These are phyloP conservation scores for Phytophthora agathidicida DNA, from an alignment of 352 stramenopile species.

Conservation along the genomic window DNA sequence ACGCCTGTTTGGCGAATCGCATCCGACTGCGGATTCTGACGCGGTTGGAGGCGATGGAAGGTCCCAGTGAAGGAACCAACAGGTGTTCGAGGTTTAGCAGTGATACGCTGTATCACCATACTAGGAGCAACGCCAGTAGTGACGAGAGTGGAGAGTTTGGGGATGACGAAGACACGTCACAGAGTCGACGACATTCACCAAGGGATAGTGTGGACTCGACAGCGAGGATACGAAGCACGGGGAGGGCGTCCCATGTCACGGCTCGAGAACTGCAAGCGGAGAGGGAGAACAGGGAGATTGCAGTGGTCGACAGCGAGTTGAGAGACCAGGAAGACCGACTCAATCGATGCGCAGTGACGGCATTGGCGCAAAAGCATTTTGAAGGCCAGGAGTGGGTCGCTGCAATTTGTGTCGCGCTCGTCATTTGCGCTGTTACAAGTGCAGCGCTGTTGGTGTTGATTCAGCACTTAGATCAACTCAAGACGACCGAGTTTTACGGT, in stretches of 20 bases:
- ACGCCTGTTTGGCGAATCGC: conserved; percentile 66
- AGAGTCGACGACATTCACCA: neutral
- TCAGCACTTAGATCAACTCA: conserved; percentile 34
- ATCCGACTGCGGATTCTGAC: conserved; percentile 60
- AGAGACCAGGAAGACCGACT: conserved; percentile 32
- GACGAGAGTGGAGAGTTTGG: neutral
- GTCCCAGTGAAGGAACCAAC: conserved; percentile 12
- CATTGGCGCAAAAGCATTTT: conserved; percentile 18
- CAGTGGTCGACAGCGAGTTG: conserved; percentile 32
- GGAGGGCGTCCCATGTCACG: conserved; percentile 13
- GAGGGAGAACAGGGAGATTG: conserved; percentile 32
- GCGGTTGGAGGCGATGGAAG: conserved; percentile 36
- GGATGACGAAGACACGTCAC: neutral
- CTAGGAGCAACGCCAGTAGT: conserved; percentile 30
- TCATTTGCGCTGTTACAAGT: conserved; percentile 26
- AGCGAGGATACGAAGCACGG: conserved; percentile 22
- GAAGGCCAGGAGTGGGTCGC: conserved; percentile 47
- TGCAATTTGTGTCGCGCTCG: conserved; percentile 31
- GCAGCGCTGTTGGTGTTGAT: conserved; percentile 30
- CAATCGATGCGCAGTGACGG: conserved; percentile 27
- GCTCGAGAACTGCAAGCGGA: conserved; percentile 24
- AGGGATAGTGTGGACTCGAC: conserved; percentile 6
- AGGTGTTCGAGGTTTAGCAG: conserved; percentile 32
- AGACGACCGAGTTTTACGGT: conserved; percentile 50
- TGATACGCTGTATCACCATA: conserved; percentile 38